Evolutionary conservation across 2,329 filamentous ascomycete species (phyloP).

Genomic region (Hymenoscyphus linearis): DNA sequence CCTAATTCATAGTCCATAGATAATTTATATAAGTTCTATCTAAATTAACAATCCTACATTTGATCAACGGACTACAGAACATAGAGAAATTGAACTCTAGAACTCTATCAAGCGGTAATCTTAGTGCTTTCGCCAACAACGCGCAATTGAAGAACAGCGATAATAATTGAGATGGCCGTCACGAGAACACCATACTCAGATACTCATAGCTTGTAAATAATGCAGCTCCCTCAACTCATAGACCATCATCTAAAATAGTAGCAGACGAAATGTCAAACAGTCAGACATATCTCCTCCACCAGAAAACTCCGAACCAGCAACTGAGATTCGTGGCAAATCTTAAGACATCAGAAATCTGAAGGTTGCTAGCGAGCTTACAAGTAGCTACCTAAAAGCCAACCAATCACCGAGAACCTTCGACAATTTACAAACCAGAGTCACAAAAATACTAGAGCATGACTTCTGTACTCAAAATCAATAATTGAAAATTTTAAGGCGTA

Average conservation of each 20-base stretch:
- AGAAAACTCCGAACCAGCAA: neutral
- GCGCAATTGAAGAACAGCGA: neutral
- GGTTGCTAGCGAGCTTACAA: neutral
- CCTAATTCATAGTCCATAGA: too few species aligned
- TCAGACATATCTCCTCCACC: neutral
- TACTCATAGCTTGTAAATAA: neutral
- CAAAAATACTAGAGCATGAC: neutral
- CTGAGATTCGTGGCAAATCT: neutral
- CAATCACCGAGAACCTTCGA: too few species aligned
- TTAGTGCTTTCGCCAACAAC: neutral
- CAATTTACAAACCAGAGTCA: neutral
- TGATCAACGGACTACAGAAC: neutral
- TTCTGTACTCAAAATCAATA: neutral
- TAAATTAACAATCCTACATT: too few species aligned
- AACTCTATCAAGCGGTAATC: neutral
- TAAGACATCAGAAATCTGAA: neutral
- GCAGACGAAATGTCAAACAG: neutral
- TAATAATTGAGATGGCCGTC: neutral
- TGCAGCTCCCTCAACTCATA: neutral
- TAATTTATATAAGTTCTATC: too few species aligned
- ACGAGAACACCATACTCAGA: neutral
- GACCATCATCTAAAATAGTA: neutral
- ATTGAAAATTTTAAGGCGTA: neutral
- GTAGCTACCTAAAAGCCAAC: too few species aligned
- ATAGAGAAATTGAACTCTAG: neutral